Evolutionary conservation across 2,329 filamentous ascomycete species (phyloP), one percentile per base, ranked within the genome.

Genomic region (Neocucurbitaria cava): DNA sequence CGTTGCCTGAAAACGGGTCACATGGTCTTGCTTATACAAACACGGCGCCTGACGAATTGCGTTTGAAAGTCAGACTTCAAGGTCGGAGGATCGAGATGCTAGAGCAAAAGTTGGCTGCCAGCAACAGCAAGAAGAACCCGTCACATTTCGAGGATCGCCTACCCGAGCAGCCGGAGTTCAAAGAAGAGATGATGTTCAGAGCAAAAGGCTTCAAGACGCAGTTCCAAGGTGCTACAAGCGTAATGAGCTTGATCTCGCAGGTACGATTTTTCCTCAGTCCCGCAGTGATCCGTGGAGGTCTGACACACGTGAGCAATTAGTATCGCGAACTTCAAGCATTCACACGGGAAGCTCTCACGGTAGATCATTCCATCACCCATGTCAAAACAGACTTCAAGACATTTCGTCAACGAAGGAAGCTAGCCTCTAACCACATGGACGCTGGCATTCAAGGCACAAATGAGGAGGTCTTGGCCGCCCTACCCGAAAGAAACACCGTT

Each of bases 151-250:
- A 62, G 41, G 47, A 63, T 23, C 31, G 61, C 18, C 26, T 47
- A 8, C 48, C 43, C 15, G 47, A 61, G 15, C 66, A 71, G 30
- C 58, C 65, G 5, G 33, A 44, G 0, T 24, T 64, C 13, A 51
- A 63, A 2, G 77, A 80, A 58, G 74, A 73, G 2, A 76, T 76
- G 57, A 68, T 80, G 44, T 75, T 81, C 40, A 64, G 77, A 52
- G 78, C 77, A 0, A 79, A 74, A 49, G 71, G 71, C 0, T 81
- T 80, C 69, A 79, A 79, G 59, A 79, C 78, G 0, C 74, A 77
- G 15, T 81, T 79, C 55, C 75, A 77, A 51, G 79, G 79, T 5
- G 70, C 72, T 5, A 79, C 77, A 4, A 77, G 78, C 55, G 64
- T 77, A 2, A 69, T 76, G 52, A 72, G 66, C 53, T 56, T 71